Evolutionary conservation across 768 basidiomycete genomes (phyloP).

Genomic region (Lactarius evosmus): DNA sequence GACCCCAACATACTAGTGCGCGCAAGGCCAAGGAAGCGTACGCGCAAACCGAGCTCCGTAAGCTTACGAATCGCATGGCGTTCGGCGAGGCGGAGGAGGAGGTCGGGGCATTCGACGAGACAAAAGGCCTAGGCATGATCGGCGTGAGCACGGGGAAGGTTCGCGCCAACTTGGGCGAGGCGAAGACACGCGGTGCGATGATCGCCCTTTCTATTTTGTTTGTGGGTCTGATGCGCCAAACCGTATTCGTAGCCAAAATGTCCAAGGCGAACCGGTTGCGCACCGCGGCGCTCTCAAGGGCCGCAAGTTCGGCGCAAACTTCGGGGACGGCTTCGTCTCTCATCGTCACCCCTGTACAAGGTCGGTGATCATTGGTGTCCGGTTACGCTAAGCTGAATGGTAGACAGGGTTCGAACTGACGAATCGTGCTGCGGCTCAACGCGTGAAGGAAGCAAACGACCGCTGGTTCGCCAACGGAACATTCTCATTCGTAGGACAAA

Average conservation of each 20-base stretch:
- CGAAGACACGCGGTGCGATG: conserved; percentile 81
- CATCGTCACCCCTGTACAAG: conserved; percentile 95
- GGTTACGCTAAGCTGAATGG: conserved; percentile 2
- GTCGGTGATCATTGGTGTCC: conserved; percentile 38
- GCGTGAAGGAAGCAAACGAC: conserved; percentile 94
- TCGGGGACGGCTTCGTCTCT: conserved; percentile 91
- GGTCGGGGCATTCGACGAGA: conserved; percentile 94
- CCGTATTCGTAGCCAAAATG: conserved; percentile 69
- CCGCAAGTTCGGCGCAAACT: conserved; percentile 53
- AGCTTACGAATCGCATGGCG: conserved; percentile 93
- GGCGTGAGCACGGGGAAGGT: conserved; percentile 85
- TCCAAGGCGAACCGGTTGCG: conserved; percentile 93
- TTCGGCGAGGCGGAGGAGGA: conserved; percentile 97
- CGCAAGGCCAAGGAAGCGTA: conserved; percentile 99
- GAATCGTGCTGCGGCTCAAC: conserved; percentile 82
- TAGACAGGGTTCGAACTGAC: conserved; percentile 84
- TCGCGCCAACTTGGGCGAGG: conserved; percentile 80
- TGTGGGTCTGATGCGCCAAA: conserved; percentile 12
- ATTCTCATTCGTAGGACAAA: conserved; percentile 73
- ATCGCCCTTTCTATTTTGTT: conserved; percentile 7
- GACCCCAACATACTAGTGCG: conserved; percentile 50
- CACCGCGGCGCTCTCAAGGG: conserved; percentile 76
- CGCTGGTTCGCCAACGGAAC: conserved; percentile 90
- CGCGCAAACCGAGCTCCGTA: conserved; percentile 93
- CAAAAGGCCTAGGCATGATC: conserved; percentile 98